Conservation (phyloP, 2,329 filamentous ascomycete species). For the Arachnomyces sp. region DNA sequence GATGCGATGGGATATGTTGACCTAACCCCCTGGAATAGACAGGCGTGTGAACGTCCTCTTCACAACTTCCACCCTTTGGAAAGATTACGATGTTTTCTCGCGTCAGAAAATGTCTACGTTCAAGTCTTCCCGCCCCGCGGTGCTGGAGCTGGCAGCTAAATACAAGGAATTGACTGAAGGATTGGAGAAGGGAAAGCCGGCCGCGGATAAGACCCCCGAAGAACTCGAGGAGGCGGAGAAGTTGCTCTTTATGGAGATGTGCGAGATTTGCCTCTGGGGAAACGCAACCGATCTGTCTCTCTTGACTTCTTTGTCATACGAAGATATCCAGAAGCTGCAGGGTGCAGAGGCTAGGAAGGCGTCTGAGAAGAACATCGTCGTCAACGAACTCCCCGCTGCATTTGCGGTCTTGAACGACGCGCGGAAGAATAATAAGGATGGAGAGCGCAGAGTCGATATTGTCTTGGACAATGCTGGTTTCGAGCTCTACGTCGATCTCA, state of each 20-base stretch:
- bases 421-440: slow-evolving; percentile 52
- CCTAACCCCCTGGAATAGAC: slow-evolving; percentile 28
- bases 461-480: slow-evolving; percentile 97
- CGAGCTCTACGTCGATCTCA: slow-evolving; percentile 90
- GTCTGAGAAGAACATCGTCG: slow-evolving; percentile 83
- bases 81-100: slow-evolving; percentile 79
- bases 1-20: neutral
- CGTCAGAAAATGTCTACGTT: slow-evolving; percentile 89
- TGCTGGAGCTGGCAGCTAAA: slow-evolving; percentile 70
- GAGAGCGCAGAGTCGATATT: slow-evolving; percentile 76
- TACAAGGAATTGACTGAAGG: slow-evolving; percentile 68
- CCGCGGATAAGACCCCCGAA: slow-evolving; percentile 23
- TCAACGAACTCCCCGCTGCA: slow-evolving; percentile 71
- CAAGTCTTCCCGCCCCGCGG: slow-evolving; percentile 79
- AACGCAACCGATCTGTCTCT: slow-evolving; percentile 93
- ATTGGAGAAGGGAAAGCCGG: slow-evolving; percentile 50
- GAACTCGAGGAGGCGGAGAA: slow-evolving; percentile 62
- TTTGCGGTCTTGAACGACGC: slow-evolving; percentile 63
- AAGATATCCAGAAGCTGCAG: slow-evolving; percentile 95
- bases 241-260: slow-evolving; percentile 83
- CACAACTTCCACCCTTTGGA: slow-evolving; percentile 71
- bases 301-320: slow-evolving; percentile 80
- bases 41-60: slow-evolving; percentile 77
- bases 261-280: slow-evolving; percentile 93
- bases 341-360: slow-evolving; percentile 78